Base-by-base conservation (phyloP, 2,329 filamentous ascomycete genomes). In the Periglandula ipomoeae region DNA sequence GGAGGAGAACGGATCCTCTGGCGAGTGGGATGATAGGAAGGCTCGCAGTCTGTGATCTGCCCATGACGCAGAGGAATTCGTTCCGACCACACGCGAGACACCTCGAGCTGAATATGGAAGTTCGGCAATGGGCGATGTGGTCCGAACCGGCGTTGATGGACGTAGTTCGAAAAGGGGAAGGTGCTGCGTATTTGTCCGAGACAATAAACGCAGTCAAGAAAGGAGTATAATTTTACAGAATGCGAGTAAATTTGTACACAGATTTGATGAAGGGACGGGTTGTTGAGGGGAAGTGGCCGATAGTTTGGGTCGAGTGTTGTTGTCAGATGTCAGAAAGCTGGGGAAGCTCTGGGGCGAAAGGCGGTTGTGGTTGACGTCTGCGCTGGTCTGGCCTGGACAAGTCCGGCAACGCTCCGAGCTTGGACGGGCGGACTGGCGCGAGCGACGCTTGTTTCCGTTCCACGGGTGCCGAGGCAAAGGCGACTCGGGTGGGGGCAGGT, bases 21-120 rank as follows among this genome's bases (percentile, higher is more conserved):
- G 88, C 81, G 39, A 97, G 79, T 34, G 89, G 87, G 56, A 97
- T 85, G 58, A 97, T 71, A 41, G 91, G 87, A 30, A 95, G 68
- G 48, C 69, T 69, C 40, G 69, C 65, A 49, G 71, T 69, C 57
- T 71, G 64, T 56, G 64, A 61, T 58, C 64, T 65, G 51, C 60
- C 65, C 67, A 69, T 69, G 59, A 55, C 63, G 61, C 47, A 52
- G 55, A 17, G 34, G 45, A 38, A 48, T 7, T 15, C 39, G 34
- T 17, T 35, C 20, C 24, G 32, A 10, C 5, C 20, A 26, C 32
- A 37, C 27, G 37, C 22, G 32, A 20, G 30, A 27, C 9, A 38
- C 32, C 23, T 22, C 15, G 34, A 20, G 17, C 17, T 27, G 10
- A 27, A 19, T 8, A n/a, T 38, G 34, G 20, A 17, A 34, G 19